These are phyloP conservation scores for Panicum virgatum DNA, from an alignment of 202 grass and related monocot genomes.

Conservation along the genomic window DNA sequence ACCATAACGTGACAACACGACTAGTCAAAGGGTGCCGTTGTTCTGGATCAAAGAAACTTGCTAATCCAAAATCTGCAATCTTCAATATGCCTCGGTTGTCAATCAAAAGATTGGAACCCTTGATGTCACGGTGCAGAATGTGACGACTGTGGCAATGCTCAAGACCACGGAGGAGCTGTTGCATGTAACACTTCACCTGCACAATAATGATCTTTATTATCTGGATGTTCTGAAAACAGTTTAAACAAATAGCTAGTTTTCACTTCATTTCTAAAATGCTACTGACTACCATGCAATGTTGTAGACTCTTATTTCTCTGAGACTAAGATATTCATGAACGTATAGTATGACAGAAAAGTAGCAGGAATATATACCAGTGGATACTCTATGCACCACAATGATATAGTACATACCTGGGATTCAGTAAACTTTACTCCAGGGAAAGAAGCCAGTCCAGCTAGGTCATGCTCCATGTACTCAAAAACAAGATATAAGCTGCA, in stretches of 20 bases:
- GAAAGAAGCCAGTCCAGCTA: conserved; percentile 94
- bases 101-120: conserved; percentile 99
- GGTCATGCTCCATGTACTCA: conserved; percentile 99
- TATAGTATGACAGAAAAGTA: not conserved
- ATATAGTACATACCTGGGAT: conserved; percentile 68
- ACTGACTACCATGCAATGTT: not conserved
- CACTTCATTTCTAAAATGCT: not conserved
- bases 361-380: not conserved
- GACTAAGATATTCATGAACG: not conserved
- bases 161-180: conserved; percentile 90
- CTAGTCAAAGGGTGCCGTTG: conserved; percentile 91
- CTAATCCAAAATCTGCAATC: conserved; percentile 98
- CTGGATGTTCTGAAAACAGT: conserved; percentile 9
- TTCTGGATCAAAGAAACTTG: conserved; percentile 94
- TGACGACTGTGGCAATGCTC: conserved; percentile 94
- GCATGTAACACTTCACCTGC: conserved; percentile 99
- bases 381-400: conserved; percentile 1
- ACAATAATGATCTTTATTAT: conserved; percentile 6
- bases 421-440: conserved; percentile 87
- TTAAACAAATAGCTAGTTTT: not conserved
- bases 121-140: conserved; percentile 96
- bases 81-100: conserved; percentile 91
- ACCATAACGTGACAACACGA: conserved; percentile 99
- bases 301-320: not conserved
- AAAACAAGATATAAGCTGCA: conserved; percentile 99